Percentiles rank a stretch among this genome's conserved stretches.
Conservation (phyloP, 2,329 filamentous ascomycete genomes). For the Fusarium sororula region DNA sequence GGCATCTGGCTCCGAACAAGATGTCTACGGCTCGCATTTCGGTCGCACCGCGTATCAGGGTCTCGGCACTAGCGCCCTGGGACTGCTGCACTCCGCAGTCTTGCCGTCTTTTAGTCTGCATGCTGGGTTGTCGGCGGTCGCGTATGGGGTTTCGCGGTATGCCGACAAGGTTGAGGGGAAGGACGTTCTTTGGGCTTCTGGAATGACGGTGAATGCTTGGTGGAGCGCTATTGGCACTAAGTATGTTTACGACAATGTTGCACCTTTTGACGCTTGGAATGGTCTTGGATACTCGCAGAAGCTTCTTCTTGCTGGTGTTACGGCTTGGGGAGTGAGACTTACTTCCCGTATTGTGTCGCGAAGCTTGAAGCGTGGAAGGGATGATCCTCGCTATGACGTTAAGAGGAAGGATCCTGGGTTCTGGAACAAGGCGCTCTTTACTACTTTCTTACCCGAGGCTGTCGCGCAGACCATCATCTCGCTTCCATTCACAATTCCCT, state of each 20-base stretch:
- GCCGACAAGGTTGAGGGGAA: slow-evolving; percentile 5
- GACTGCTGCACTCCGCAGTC: slow-evolving; percentile 1
- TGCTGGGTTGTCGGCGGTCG: background rate
- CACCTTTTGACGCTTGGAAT: slow-evolving; percentile 1
- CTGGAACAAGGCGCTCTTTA: slow-evolving; percentile 6
- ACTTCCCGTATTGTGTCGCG: background rate
- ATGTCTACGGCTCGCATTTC: slow-evolving; percentile 14
- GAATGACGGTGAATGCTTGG: slow-evolving; percentile 20
- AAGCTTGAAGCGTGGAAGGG: slow-evolving; percentile 3
- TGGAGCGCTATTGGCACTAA: slow-evolving; percentile 16
- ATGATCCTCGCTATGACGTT: slow-evolving; percentile 2
- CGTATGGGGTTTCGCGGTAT: slow-evolving; percentile 14
- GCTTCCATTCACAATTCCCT: slow-evolving; percentile 12
- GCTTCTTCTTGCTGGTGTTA: background rate
- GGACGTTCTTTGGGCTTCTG: slow-evolving; percentile 12
- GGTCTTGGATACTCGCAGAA: background rate
- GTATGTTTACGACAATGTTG: background rate
- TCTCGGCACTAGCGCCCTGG: slow-evolving; percentile 1
- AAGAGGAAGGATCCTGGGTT: background rate
- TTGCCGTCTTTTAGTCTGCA: slow-evolving; percentile 6
- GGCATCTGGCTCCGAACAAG: background rate
- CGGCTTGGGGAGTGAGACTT: slow-evolving; percentile 7
- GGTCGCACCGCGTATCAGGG: background rate
- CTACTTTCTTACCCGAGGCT: slow-evolving; percentile 7
- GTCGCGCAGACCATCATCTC: slow-evolving; percentile 12